Evolutionary conservation across 108 stramenopile species (phyloP).

Genomic region (Nitzschia sp.): DNA sequence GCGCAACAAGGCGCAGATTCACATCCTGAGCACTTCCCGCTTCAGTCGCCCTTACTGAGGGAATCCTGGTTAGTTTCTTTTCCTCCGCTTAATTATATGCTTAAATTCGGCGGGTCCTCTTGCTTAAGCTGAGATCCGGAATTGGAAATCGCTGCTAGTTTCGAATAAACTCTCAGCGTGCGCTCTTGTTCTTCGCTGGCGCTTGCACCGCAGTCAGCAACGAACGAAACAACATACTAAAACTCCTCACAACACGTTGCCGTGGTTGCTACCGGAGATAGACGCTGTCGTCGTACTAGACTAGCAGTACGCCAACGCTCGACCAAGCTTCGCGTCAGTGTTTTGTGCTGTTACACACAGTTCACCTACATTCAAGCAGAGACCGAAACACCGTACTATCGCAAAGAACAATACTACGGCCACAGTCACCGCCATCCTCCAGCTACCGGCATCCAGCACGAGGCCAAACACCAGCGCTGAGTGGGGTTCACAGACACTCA

Average conservation of each 20-base stretch:
- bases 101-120: slow-evolving; percentile 96
- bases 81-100: slow-evolving; percentile 98
- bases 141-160: slow-evolving; percentile 1
- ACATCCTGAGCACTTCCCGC: slow-evolving; percentile 89
- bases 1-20: slow-evolving; percentile 71
- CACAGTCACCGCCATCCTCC: slow-evolving; percentile 50
- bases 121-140: slow-evolving; percentile 79
- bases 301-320: too few species aligned
- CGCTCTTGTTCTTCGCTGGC: too few species aligned
- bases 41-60: slow-evolving; percentile 95
- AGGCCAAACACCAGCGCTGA: slow-evolving; percentile 47
- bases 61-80: slow-evolving; percentile 96
- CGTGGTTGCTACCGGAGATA: slow-evolving; percentile 16
- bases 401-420: too few species aligned
- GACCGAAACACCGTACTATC: neutral
- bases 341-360: too few species aligned
- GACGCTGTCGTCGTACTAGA: neutral
- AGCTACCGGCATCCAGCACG: slow-evolving; percentile 16
- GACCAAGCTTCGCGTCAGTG: neutral
- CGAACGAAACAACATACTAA: neutral
- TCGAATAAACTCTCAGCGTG: neutral
- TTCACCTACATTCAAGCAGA: slow-evolving; percentile 1
- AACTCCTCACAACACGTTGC: neutral
- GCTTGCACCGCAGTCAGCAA: too few species aligned
- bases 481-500: slow-evolving; percentile 87